Evolutionary conservation across 2,329 filamentous ascomycete species (phyloP), one percentile per base, ranked within the genome.

Genomic region (Periconia digitata): DNA sequence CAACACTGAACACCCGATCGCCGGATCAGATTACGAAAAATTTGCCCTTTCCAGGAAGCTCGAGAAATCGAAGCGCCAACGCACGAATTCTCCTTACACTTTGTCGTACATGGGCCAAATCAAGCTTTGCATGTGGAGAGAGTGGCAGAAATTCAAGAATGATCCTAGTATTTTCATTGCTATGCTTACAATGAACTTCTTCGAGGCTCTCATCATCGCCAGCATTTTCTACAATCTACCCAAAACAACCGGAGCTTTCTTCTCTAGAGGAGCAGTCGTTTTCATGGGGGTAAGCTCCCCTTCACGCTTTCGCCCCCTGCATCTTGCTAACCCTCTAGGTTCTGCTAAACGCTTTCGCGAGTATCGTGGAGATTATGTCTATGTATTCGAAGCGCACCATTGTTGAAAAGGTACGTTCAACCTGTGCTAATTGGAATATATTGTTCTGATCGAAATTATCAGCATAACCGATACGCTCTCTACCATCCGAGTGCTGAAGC

Each of bases 401-500:
- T 60, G 90, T 96, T 50, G 90, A 96, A 66, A 96, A 96, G 69
- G 61, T 53, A 85, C 50, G 86, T 86, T 65, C 3, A n/a, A 8
- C 7, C 10, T 1, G 8, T 15, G 8, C 10, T 12, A 39, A 8
- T 15, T 39, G 8, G 18, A 6, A 1, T 3, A 22, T 20, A n/a
- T 10, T 2, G 34, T 22, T 40, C 40, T 47, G n/a, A 47, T 18
- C 13, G 4, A 3, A 17, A 10, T 16, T 18, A 20, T 8, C 13
- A 44, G 46, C 92, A 96, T 61, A 75, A 80, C 46, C 84, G 87
- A 48, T 96, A 95, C 66, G 90, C 91, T 16, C 79, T 96, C 16
- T 95, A 96, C 63, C 91, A 95, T 63, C 90, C 92, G 0, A 91
- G 87, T 8, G 87, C 90, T n/a, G 91, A 96, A 77, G 89, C 90